A percentile compares a stretch with the other conserved stretches of the same genome.
These are phyloP conservation scores for Trichomonas tenax DNA, from an alignment of 208 protist species.

Conservation along the genomic window DNA sequence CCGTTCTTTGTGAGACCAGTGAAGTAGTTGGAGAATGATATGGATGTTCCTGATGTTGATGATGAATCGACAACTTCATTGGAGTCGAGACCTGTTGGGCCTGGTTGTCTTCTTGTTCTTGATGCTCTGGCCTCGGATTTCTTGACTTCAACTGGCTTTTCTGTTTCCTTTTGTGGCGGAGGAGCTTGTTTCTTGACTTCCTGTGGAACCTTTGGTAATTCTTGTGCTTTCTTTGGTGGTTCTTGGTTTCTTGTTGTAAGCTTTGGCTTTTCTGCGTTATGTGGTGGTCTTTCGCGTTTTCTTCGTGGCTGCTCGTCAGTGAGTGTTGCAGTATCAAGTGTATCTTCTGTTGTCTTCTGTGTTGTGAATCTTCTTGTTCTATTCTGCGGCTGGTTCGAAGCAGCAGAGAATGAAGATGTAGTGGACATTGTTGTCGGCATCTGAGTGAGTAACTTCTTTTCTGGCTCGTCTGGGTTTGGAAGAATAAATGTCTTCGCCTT, in stretches of 20 bases:
- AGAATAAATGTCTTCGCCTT: background rate
- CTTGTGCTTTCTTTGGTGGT: background rate
- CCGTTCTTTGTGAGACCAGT: background rate
- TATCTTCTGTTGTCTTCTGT: background rate
- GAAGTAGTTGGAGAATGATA: background rate
- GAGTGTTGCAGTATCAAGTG: no score
- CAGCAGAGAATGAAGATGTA: no score
- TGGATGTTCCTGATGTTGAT: background rate
- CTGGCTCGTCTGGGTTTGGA: background rate
- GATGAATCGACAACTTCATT: background rate
- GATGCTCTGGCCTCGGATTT: background rate
- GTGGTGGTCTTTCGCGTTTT: background rate
- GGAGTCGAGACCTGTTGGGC: background rate
- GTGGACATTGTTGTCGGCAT: no score
- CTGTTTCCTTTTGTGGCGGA: background rate
- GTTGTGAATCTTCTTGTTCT: background rate
- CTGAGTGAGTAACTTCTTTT: no score
- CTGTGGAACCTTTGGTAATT: background rate
- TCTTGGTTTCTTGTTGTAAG: background rate
- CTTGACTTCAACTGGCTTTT: background rate
- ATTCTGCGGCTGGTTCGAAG: no score
- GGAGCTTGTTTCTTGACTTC: background rate
- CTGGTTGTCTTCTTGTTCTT: background rate
- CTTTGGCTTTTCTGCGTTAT: background rate
- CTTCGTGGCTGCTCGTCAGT: background rate